Conservation (phyloP, 495 filamentous ascomycete genomes). For the Durotheca rogersii region DNA sequence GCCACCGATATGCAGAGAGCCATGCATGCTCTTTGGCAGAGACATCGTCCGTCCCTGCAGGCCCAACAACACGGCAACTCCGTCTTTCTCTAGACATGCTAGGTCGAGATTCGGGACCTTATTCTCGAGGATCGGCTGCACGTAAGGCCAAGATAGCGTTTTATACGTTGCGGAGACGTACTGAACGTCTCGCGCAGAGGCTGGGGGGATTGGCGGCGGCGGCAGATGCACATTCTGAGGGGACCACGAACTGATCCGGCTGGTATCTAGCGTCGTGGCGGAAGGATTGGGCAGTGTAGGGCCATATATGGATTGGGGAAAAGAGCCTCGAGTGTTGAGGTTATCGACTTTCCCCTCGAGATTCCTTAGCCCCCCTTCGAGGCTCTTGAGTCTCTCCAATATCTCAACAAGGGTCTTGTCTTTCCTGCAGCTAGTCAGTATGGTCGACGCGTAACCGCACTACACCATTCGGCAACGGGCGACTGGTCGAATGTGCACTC, state of each 20-base stretch:
- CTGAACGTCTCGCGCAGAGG: constrained; percentile 26
- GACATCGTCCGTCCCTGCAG: constrained; percentile 40
- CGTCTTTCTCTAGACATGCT: constrained; percentile 43
- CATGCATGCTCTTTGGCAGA: constrained; percentile 34
- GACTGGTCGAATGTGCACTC: constrained; percentile 12
- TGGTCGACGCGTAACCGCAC: constrained; percentile 15
- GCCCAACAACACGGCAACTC: constrained; percentile 48
- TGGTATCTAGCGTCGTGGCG: constrained; percentile 12
- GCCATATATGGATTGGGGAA: constrained; percentile 28
- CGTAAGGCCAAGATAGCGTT: constrained; percentile 58
- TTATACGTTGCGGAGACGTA: constrained; percentile 58
- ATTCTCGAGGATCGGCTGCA: constrained; percentile 48
- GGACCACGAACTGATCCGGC: constrained; percentile 19
- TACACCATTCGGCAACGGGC: constrained; percentile 10
- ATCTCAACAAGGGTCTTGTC: constrained; percentile 64
- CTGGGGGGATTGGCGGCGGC: constrained; percentile 9
- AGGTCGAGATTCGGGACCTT: constrained; percentile 38
- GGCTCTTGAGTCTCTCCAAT: constrained; percentile 53
- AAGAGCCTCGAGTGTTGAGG: constrained; percentile 31
- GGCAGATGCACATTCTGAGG: constrained; percentile 14
- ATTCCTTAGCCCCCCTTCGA: constrained; percentile 42
- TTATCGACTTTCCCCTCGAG: constrained; percentile 47
- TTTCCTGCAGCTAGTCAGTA: constrained; percentile 47
- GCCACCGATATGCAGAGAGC: constrained; percentile 7
- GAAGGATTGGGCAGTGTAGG: constrained; percentile 17